phyloP scores from a whole-genome alignment of 2,329 filamentous ascomycete species.

The Ascochyta fabae region DNA sequence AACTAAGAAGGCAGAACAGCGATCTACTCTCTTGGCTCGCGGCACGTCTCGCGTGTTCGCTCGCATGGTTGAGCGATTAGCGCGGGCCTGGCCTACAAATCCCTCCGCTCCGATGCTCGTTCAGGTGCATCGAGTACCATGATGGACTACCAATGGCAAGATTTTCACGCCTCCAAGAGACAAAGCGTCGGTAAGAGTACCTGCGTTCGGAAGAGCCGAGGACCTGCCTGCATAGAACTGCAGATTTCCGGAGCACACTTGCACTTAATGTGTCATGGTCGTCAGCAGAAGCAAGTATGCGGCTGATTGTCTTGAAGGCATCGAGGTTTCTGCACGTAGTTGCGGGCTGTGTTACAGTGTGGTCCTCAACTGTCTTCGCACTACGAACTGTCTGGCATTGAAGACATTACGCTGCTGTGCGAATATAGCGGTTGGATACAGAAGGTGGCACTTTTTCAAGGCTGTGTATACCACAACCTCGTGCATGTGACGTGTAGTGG shows the following conservation, averaged over 20 bases:
- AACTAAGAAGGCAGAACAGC: slow-evolving; percentile 14
- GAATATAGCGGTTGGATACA: neutral
- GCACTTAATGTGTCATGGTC: slow-evolving; percentile 20
- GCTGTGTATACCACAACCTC: neutral
- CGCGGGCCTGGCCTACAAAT: slow-evolving; percentile 17
- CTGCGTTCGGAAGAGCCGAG: slow-evolving; percentile 23
- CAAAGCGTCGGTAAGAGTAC: slow-evolving; percentile 16
- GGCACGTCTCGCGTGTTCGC: slow-evolving; percentile 17
- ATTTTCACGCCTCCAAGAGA: slow-evolving; percentile 27
- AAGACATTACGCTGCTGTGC: neutral
- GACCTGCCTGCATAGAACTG: slow-evolving; percentile 3
- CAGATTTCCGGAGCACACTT: slow-evolving; percentile 1
- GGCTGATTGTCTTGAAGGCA: neutral
- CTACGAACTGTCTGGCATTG: neutral
- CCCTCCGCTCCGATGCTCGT: slow-evolving; percentile 13
- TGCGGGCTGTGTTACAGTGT: neutral
- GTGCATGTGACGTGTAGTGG: neutral
- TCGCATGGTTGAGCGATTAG: slow-evolving; percentile 17
- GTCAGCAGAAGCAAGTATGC: neutral
- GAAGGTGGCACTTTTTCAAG: neutral
- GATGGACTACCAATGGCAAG: slow-evolving; percentile 33
- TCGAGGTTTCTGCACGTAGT: neutral
- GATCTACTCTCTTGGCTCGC: slow-evolving; percentile 26
- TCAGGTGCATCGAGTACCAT: slow-evolving; percentile 32
- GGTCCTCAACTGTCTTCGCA: neutral